A percentile compares a stretch with the other conserved stretches of the same genome.
Conservation (phyloP, 78 protist genomes). For the Speleostelium caveatum region DNA sequence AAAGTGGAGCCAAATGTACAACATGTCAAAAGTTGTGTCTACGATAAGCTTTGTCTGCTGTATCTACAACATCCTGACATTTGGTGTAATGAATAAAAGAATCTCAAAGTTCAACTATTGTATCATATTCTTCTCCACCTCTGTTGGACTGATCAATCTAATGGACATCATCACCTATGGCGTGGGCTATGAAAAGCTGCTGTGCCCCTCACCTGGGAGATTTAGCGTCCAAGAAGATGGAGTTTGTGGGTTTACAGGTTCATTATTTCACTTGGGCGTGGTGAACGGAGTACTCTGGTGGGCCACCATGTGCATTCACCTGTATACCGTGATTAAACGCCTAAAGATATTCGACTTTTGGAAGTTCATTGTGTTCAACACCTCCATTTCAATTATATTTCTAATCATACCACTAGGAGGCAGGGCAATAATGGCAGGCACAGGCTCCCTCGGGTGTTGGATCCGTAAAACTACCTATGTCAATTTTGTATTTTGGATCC, state of each 20-base stretch:
- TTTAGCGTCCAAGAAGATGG: conserved; percentile 40
- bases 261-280: conserved; percentile 27
- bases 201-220: conserved; percentile 30
- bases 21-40: conserved; percentile 28
- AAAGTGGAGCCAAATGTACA: conserved; percentile 25
- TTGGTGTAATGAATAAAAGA: conserved; percentile 24
- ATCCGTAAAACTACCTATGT: conserved; percentile 6
- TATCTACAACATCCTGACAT: conserved; percentile 28
- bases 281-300: conserved; percentile 53
- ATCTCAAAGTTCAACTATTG: conserved; percentile 23
- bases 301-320: conserved; percentile 47
- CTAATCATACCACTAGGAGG: conserved; percentile 19
- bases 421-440: conserved; percentile 4
- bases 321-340: conserved; percentile 25
- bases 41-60: conserved; percentile 48
- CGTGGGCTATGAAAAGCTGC: conserved; percentile 12
- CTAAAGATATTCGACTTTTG: conserved; percentile 3
- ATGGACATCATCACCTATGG: conserved; percentile 31
- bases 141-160: conserved; percentile 3
- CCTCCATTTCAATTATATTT: neutral
- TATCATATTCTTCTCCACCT: conserved; percentile 17
- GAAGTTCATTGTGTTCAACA: neutral
- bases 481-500: conserved; percentile 42
- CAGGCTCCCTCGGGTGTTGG: conserved; percentile 53
- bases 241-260: conserved; percentile 13